Conservation (phyloP, 176 grass and related monocot species). For the Bolboschoenus planiculmis region DNA sequence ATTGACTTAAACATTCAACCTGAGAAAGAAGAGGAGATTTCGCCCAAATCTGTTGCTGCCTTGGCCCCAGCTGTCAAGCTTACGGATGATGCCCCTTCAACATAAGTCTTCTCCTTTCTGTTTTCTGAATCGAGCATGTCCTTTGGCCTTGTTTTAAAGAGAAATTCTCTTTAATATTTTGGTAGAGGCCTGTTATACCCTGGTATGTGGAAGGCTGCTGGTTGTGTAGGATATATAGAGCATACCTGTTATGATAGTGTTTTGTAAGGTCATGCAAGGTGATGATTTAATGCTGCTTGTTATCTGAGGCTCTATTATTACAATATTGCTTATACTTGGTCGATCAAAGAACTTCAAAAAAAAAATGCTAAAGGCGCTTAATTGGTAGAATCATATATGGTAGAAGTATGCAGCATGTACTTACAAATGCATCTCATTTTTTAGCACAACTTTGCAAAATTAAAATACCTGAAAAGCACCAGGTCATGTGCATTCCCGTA, state of each 20-base stretch:
- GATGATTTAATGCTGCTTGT: not conserved
- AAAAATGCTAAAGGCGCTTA: not conserved
- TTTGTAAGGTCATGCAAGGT: not conserved
- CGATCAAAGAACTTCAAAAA: not conserved
- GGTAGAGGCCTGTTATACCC: not conserved
- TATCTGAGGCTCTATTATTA: not conserved
- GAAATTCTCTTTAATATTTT: not conserved
- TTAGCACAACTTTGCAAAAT: not conserved
- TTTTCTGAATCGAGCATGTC: not conserved
- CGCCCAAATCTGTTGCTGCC: constrained; percentile 49
- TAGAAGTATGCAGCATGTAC: no score
- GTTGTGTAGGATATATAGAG: constrained; percentile 1
- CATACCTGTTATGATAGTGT: not conserved
- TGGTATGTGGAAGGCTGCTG: not conserved
- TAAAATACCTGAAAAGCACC: not conserved
- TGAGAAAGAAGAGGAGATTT: constrained; percentile 85
- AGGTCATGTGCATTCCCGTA: not conserved
- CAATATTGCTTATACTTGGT: not conserved
- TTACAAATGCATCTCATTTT: not conserved
- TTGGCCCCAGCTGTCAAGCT: not conserved
- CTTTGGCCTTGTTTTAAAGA: not conserved
- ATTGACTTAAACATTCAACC: constrained; percentile 98
- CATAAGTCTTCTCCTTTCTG: not conserved
- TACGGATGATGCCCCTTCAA: not conserved
- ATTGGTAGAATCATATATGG: not conserved